Evolutionary conservation across 2,329 filamentous ascomycete species (phyloP).

Genomic region (Diaporthe citriasiana): DNA sequence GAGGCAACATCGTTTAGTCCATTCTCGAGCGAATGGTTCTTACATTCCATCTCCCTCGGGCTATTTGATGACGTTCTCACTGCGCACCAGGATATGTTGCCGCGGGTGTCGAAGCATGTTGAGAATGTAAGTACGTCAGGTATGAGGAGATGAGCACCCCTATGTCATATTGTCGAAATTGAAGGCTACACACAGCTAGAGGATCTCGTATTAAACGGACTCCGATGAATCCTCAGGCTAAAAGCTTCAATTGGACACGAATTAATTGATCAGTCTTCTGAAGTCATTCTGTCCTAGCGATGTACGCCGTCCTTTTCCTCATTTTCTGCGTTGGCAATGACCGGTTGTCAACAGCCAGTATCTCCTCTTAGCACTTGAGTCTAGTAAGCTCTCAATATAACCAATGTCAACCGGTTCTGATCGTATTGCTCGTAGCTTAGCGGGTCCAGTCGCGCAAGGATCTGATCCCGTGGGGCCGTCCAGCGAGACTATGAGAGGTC

Average conservation of each 20-base stretch:
- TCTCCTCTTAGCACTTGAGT: no score
- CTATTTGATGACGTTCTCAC: not conserved
- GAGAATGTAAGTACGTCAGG: not conserved
- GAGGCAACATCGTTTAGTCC: not conserved
- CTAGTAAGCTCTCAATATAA: no score
- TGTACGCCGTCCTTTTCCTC: no score
- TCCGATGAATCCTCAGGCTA: not conserved
- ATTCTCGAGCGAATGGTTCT: not conserved
- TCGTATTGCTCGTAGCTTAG: no score
- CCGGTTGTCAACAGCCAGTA: no score
- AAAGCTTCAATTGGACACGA: not conserved
- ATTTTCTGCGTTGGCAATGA: no score
- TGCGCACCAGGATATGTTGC: not conserved
- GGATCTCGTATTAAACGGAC: not conserved
- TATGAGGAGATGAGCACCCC: not conserved
- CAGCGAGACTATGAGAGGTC: no score
- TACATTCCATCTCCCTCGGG: not conserved
- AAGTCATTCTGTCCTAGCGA: no score
- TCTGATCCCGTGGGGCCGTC: no score
- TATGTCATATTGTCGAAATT: not conserved
- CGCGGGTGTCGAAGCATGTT: not conserved
- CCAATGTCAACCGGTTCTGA: no score
- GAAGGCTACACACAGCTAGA: not conserved
- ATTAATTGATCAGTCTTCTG: no score
- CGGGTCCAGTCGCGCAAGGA: no score